These are phyloP conservation scores for Pseudomicrostroma phylloplanum DNA, from an alignment of 1,284 basidiomycete species.

Conservation along the genomic window DNA sequence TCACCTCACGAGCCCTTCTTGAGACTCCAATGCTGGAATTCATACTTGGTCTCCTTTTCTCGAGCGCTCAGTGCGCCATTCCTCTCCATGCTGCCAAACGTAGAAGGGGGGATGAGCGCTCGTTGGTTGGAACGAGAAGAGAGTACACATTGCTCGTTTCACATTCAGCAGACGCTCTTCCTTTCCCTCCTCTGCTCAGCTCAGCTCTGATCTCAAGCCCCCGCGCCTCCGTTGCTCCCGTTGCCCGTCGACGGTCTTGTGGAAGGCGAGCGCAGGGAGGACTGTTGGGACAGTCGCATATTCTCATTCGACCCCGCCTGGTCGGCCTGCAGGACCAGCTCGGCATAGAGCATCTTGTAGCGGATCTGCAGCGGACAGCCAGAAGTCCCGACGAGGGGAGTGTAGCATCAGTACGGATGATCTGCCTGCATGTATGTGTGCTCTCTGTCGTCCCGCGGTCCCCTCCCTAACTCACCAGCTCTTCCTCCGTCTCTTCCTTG, in stretches of 20 bases:
- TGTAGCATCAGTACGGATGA: neutral
- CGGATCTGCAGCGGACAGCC: neutral
- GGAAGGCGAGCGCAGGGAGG: too few species aligned
- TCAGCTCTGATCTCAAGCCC: neutral
- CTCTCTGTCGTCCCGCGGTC: too few species aligned
- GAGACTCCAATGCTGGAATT: conserved; percentile 4
- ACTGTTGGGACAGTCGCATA: too few species aligned
- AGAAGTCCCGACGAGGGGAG: neutral
- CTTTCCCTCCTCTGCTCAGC: too few species aligned
- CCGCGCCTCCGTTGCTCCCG: too few species aligned
- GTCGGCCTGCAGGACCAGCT: conserved; percentile 1
- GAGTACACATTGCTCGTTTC: neutral
- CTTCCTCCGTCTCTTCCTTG: conserved; percentile 49
- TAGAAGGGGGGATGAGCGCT: too few species aligned
- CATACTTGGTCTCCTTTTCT: conserved; percentile 1
- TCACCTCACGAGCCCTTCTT: too few species aligned
- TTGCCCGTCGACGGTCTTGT: too few species aligned
- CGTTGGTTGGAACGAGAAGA: too few species aligned
- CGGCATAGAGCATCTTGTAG: conserved; percentile 12
- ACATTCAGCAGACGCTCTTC: too few species aligned
- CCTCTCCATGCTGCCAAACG: too few species aligned
- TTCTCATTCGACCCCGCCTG: neutral
- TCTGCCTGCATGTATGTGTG: too few species aligned
- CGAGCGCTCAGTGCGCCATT: neutral
- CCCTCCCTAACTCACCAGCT: conserved; percentile 15